phyloP scores from a whole-genome alignment of 2,329 filamentous ascomycete species.

The Exophiala viscosa region DNA sequence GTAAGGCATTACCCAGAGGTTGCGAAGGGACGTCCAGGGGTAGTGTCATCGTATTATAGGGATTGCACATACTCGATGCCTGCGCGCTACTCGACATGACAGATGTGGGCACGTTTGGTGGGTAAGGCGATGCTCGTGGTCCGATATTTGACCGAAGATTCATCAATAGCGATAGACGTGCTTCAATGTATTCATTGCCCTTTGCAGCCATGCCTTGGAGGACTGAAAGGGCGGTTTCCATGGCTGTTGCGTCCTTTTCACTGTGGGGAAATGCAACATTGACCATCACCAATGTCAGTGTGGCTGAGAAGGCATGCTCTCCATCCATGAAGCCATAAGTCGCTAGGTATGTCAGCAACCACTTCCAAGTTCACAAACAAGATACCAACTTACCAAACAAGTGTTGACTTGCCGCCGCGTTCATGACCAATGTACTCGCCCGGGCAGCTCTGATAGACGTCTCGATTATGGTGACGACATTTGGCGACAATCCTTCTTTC shows the following conservation, averaged over 20 bases:
- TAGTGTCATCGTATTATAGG: not conserved
- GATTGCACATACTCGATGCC: slow-evolving; percentile 16
- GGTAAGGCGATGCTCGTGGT: slow-evolving; percentile 1
- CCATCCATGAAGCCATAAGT: slow-evolving; percentile 58
- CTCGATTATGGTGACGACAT: slow-evolving; percentile 51
- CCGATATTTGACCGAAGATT: slow-evolving; percentile 35
- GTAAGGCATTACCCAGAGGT: not conserved
- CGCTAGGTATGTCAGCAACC: slow-evolving; percentile 32
- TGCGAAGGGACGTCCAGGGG: not conserved
- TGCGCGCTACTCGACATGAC: slow-evolving; percentile 8
- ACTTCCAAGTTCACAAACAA: not conserved
- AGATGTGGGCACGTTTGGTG: not conserved
- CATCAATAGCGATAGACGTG: slow-evolving; percentile 38
- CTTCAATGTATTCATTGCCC: slow-evolving; percentile 50
- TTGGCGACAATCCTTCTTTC: slow-evolving; percentile 47
- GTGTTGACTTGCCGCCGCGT: slow-evolving; percentile 47
- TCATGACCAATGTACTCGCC: slow-evolving; percentile 50
- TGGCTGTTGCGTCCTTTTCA: slow-evolving; percentile 41
- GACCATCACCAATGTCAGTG: slow-evolving; percentile 54
- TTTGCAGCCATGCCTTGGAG: slow-evolving; percentile 51
- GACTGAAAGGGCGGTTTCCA: slow-evolving; percentile 47
- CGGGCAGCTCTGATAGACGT: slow-evolving; percentile 51
- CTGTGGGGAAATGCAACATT: slow-evolving; percentile 51
- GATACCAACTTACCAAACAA: slow-evolving; percentile 43
- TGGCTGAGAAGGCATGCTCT: slow-evolving; percentile 54